These are phyloP conservation scores for Austroboletus olivaceoglutinosus DNA, from an alignment of 1,284 basidiomycete genomes.

Conservation along the genomic window DNA sequence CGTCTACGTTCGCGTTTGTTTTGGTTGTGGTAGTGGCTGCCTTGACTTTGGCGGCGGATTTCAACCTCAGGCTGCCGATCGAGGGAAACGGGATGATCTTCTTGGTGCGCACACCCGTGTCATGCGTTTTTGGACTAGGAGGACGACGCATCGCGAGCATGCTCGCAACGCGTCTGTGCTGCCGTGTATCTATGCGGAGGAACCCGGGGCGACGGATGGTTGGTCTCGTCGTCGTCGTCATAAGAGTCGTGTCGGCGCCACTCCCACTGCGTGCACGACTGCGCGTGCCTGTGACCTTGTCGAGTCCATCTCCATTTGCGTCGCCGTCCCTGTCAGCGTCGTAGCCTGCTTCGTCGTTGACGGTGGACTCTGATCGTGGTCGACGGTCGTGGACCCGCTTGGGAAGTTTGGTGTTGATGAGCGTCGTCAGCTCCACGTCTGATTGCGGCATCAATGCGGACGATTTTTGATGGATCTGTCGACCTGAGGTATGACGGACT, in stretches of 20 bases:
- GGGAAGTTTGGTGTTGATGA: background rate
- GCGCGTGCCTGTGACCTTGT: background rate
- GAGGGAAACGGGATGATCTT: conserved; percentile 1
- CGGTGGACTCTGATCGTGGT: background rate
- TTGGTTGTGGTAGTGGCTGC: too few species aligned
- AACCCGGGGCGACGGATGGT: conserved; percentile 15
- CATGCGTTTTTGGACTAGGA: background rate
- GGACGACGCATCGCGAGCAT: conserved; percentile 14
- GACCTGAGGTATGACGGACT: conserved; percentile 12
- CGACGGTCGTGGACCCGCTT: background rate
- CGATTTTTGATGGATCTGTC: background rate
- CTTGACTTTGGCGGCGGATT: background rate
- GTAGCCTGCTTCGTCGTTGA: conserved; percentile 24
- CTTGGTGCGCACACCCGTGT: background rate
- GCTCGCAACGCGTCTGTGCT: conserved; percentile 24
- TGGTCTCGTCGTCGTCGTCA: background rate
- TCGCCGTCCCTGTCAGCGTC: conserved; percentile 26
- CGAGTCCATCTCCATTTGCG: background rate
- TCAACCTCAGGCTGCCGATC: background rate
- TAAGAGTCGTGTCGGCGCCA: background rate
- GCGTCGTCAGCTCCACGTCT: background rate
- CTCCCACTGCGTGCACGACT: background rate
- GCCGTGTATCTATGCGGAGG: conserved; percentile 25
- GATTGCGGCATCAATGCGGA: background rate
- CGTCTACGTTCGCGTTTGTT: background rate